A percentile compares a stretch with the other conserved stretches of the same genome.
These are phyloP conservation scores for Phyllosticta paracitricarpa DNA, from an alignment of 2,329 filamentous ascomycete genomes.

Conservation along the genomic window DNA sequence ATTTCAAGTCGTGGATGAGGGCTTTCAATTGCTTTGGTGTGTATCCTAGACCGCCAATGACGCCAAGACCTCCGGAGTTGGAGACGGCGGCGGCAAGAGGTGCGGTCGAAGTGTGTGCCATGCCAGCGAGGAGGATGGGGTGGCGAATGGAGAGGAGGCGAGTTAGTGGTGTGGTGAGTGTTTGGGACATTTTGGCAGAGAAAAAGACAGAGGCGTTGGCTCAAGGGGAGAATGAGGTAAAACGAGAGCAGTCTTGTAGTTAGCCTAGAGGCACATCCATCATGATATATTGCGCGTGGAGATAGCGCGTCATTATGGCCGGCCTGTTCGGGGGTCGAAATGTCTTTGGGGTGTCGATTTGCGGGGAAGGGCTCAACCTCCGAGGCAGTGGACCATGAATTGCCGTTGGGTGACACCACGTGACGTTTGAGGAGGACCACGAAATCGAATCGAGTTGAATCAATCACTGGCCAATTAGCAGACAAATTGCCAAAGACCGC, in stretches of 20 bases:
- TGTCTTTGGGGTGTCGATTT: neutral
- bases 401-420: neutral
- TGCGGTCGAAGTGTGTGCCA: slow-evolving; percentile 61
- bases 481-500: neutral
- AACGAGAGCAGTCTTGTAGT: neutral
- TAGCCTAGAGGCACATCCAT: neutral
- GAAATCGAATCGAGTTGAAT: neutral
- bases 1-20: slow-evolving; percentile 81
- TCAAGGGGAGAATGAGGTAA: neutral
- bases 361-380: neutral
- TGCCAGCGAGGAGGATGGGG: slow-evolving; percentile 85
- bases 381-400: neutral
- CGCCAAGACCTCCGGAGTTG: slow-evolving; percentile 72
- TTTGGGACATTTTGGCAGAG: neutral
- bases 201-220: neutral
- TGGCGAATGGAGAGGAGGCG: slow-evolving; percentile 71
- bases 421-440: neutral
- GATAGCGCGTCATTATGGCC: neutral
- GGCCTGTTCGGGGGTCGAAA: neutral
- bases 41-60: slow-evolving; percentile 37
- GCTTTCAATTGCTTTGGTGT: slow-evolving; percentile 61
- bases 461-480: neutral
- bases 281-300: neutral
- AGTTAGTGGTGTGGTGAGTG: slow-evolving; percentile 28
- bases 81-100: slow-evolving; percentile 41